Base-by-base conservation (phyloP, 2,329 filamentous ascomycete genomes). In the Bipolaris gigantea region DNA sequence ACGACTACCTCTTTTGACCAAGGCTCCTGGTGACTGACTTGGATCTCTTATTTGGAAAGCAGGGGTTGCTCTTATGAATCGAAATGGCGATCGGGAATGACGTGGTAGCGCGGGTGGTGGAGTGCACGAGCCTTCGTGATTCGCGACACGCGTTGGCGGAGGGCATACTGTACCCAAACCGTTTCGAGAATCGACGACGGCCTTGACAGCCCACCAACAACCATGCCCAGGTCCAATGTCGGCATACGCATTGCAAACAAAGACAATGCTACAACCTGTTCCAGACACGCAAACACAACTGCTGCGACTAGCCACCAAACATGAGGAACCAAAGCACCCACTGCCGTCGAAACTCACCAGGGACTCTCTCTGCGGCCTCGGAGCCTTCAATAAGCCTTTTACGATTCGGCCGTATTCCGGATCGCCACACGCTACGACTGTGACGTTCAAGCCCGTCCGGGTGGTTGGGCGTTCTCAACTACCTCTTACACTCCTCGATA, bases 401-500 rank as follows among this genome's bases (percentile, higher is more conserved):
- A 63, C 60, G 8, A 73, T 73, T 55, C 60, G 70, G 55, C 65
- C 71, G 34, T 68, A 66, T 47, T 65, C 69, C 5, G 52, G 61
- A 7, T 69, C 70, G 3, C 62, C 64, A 9, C 64, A 68, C 53
- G 60, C 68, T 7, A 70, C 62, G 40, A 61, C 73, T 21, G 43
- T 55, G 19, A 68, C 59, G 2, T 71, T 76, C 55, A 69, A 60
- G 48, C 73, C 73, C 11, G 50, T 76, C 48, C 67, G 65, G 23
- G 53, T 75, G 27, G 69, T 76, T 48, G 60, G 59, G 27, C 71
- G 74, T 6, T 66, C 70, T 11, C 71, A 74, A 50, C 58, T 76
- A 16, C 72, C 73, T 18, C 66, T 76, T 32, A 72, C 67, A 13
- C 73, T 73, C 51, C 70, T 76, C 61, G 72, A 75, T 50, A 64